Conservation (phyloP, 148 eudicot species). For the Gaultheria prostrata region DNA sequence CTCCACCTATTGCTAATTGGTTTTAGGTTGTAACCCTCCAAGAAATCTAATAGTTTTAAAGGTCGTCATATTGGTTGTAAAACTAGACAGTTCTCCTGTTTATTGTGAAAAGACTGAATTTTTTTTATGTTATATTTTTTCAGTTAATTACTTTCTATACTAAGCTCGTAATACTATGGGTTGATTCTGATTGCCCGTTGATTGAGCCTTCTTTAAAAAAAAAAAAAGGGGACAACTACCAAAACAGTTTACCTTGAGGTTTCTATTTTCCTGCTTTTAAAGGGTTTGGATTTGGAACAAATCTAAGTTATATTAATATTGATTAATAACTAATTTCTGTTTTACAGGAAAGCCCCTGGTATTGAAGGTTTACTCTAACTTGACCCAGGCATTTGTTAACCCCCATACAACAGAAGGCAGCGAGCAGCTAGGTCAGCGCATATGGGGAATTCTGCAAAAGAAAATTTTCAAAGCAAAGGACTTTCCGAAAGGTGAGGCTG, state of each 20-base stretch:
- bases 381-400: constrained; percentile 73
- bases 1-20: too few relatives aligned
- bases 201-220: not conserved
- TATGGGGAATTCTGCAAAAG: constrained; percentile 83
- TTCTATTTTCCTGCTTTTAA: not conserved
- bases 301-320: not conserved
- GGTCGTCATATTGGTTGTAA: not conserved
- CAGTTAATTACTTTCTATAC: not conserved
- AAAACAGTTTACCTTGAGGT: not conserved
- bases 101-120: not conserved
- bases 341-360: constrained; percentile 59
- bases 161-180: not conserved
- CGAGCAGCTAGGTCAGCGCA: constrained; percentile 89
- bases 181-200: not conserved
- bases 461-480: constrained; percentile 81
- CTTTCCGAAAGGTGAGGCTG: constrained; percentile 65
- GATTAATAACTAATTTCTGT: not conserved
- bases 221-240: not conserved
- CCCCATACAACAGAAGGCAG: constrained; percentile 87
- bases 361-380: constrained; percentile 66
- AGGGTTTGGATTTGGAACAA: not conserved
- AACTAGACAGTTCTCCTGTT: not conserved
- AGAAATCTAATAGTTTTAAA: too few relatives aligned
- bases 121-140: not conserved
- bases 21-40: too few relatives aligned